These are phyloP conservation scores for Erysiphe pulchra DNA, from an alignment of 2,329 filamentous ascomycete species.

Conservation along the genomic window DNA sequence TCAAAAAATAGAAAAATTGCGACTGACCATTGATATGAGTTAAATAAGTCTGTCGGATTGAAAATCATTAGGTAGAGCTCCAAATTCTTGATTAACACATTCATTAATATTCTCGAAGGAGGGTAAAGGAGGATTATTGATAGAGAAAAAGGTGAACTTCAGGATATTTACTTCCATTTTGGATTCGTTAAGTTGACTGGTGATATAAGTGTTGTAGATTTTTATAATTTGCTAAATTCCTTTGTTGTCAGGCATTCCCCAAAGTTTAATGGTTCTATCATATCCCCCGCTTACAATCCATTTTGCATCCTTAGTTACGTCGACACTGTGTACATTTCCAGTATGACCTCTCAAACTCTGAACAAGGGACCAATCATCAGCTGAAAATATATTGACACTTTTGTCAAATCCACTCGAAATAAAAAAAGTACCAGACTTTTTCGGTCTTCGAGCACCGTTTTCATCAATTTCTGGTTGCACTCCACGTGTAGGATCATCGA, in stretches of 20 bases:
- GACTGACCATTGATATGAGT: no score
- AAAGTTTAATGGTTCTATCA: constrained; percentile 86
- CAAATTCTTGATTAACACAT: no score
- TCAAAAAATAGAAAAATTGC: no score
- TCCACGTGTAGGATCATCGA: constrained; percentile 44
- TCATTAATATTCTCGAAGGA: no score
- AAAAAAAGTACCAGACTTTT: constrained; percentile 78
- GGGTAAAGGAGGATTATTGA: no score
- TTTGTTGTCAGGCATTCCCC: constrained; percentile 61
- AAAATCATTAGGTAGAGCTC: no score
- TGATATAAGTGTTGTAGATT: no score
- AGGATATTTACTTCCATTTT: no score
- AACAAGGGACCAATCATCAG: constrained; percentile 80
- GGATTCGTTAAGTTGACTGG: no score
- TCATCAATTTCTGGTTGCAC: constrained; percentile 33
- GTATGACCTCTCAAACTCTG: constrained; percentile 78
- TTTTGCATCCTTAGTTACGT: constrained; percentile 60
- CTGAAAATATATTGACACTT: constrained; percentile 85
- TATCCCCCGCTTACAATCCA: constrained; percentile 93
- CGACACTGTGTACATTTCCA: constrained; percentile 72
- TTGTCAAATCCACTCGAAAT: constrained; percentile 81
- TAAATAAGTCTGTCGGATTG: no score
- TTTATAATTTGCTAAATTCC: constrained; percentile 15
- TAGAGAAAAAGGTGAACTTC: no score
- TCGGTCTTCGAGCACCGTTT: constrained; percentile 42